Evolutionary conservation across 164 flowering plant species (phyloP), one percentile per base, ranked within the genome.

Genomic region (Annona cherimola): DNA sequence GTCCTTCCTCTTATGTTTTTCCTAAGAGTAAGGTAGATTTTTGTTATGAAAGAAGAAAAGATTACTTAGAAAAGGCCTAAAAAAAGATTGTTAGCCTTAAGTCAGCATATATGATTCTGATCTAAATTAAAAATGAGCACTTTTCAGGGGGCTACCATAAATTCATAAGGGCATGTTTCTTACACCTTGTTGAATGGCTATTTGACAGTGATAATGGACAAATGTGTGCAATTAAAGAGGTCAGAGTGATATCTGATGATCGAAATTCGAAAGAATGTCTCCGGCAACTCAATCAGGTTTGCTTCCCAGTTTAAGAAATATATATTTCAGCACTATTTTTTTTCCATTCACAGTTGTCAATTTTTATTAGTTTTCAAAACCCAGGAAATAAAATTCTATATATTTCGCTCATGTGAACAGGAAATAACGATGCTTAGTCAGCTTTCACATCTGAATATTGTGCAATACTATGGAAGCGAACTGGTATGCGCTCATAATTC

Each of bases 171-270:
- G 8, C 35, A 62, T 40, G 18, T 40, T 64, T 42, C 41, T 60
- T 70, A 9, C 9, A 12, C n/a, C 57, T 43, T 68, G 42, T 46
- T 66, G 35, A 45, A 26, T 74, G 4, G 41, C 69, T 20, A 68
- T 65, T 69, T 76, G 26, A 77, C 87, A 93, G 98, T 85, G 93
- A 85, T 70, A 87, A 77, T 68, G 97, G 98, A 61, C 88, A 89
- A 70, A 90, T 94, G 96, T 92, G 98, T 77, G 98, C 98, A 8
- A 94, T 94, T 78, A 94, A 94, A 71, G 98, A 94, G 84, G 97
- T 92, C 67, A 84, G 72, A 75, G 86, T 89, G 67, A 82, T 88
- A 69, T 81, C 88, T 18, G 97, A 94, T 82, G 96, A 94, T 84
- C 88, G 76, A 61, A 81, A 86, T 50, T 90, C 97, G 19, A 90